Evolutionary conservation across 768 basidiomycete species (phyloP).

Genomic region (Russula sp.): DNA sequence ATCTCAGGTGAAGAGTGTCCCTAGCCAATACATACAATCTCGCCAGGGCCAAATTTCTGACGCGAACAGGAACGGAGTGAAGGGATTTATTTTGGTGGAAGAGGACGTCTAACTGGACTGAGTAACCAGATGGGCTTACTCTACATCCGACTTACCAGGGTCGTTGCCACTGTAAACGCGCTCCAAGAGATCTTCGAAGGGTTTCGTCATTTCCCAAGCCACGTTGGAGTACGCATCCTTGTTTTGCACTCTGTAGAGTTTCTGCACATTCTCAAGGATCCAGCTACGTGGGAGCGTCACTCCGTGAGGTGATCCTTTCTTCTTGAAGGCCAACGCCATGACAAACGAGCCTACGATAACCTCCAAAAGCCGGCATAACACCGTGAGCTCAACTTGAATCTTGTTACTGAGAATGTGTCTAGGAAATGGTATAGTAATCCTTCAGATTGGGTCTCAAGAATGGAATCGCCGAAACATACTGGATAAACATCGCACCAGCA

Average conservation of each 20-base stretch:
- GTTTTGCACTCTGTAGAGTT: slow-evolving; percentile 7
- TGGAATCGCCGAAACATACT: background rate
- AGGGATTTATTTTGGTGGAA: slow-evolving; percentile 10
- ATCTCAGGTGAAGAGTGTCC: background rate
- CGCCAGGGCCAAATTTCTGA: slow-evolving; percentile 6
- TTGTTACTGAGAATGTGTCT: slow-evolving; percentile 12
- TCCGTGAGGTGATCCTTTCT: background rate
- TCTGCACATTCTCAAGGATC: slow-evolving; percentile 17
- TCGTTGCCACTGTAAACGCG: slow-evolving; percentile 14
- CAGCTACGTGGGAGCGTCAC: slow-evolving; percentile 23
- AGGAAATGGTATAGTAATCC: background rate
- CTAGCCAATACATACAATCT: slow-evolving; percentile 10
- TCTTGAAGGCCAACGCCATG: slow-evolving; percentile 6
- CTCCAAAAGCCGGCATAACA: slow-evolving; percentile 18
- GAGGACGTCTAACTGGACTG: background rate
- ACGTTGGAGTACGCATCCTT: background rate
- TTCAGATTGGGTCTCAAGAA: background rate
- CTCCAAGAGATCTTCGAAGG: slow-evolving; percentile 18
- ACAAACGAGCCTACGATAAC: slow-evolving; percentile 5
- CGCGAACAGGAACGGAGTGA: background rate
- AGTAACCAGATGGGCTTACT: background rate
- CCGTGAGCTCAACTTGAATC: slow-evolving; percentile 7
- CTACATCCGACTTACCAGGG: background rate
- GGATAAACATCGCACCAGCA: slow-evolving; percentile 7
- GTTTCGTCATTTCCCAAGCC: background rate